Evolutionary conservation across 805 yeast genomes (phyloP).

Genomic region (Wickerhamiella brachini): DNA sequence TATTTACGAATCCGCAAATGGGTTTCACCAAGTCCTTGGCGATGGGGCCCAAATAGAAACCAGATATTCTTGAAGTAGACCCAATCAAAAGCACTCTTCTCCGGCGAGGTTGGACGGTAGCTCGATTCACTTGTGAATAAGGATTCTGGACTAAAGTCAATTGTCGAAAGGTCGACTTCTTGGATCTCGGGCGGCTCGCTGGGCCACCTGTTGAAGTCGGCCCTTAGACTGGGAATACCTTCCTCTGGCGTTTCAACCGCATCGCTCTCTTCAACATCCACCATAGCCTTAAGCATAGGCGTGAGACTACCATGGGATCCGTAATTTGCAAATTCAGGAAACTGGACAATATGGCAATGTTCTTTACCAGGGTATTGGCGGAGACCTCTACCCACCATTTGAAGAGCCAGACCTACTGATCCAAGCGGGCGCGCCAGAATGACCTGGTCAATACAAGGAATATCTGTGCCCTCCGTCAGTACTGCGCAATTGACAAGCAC

Average conservation of each 20-base stretch:
- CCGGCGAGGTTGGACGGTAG: constrained; percentile 10
- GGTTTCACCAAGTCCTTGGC: background rate
- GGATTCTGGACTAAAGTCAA: background rate
- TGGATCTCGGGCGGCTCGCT: background rate
- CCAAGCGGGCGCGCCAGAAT: constrained; percentile 69
- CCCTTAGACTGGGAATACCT: background rate
- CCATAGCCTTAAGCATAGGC: background rate
- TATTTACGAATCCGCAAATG: background rate
- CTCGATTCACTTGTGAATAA: background rate
- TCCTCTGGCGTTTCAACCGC: background rate
- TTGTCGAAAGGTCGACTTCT: background rate
- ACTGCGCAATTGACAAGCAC: constrained; percentile 81
- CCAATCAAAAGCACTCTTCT: constrained; percentile 10
- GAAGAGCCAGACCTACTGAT: constrained; percentile 57
- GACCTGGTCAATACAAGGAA: constrained; percentile 75
- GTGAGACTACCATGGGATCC: background rate
- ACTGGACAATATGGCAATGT: constrained; percentile 47
- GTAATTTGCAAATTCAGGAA: constrained; percentile 7
- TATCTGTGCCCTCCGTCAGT: constrained; percentile 90
- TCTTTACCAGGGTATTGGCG: constrained; percentile 48
- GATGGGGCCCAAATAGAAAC: constrained; percentile 8
- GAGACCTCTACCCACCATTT: constrained; percentile 87
- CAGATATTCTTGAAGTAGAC: constrained; percentile 2
- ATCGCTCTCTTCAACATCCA: background rate
- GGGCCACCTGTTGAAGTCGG: background rate